These are phyloP conservation scores for Eutrema heterophyllum DNA, from an alignment of 345 rosid species.

Conservation along the genomic window DNA sequence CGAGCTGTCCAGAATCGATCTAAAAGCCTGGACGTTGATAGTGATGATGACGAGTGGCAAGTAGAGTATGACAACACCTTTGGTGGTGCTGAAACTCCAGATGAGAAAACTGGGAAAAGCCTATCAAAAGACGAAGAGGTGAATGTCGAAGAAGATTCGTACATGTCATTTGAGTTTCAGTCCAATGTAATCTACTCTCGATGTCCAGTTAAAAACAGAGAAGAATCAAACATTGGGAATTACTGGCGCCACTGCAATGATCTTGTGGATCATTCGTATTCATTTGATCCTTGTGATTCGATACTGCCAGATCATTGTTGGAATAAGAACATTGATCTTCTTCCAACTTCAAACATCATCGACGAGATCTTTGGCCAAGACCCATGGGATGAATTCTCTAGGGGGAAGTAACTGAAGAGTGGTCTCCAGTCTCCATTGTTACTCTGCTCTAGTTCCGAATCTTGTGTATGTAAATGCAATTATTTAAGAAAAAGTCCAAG, in stretches of 20 bases:
- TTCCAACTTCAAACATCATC: constrained; percentile 66
- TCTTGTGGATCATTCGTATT: constrained; percentile 36
- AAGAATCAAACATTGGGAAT: constrained; percentile 18
- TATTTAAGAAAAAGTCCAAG: constrained; percentile 6
- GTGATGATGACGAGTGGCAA: constrained; percentile 87
- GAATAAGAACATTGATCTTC: constrained; percentile 46
- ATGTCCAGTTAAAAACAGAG: constrained; percentile 19
- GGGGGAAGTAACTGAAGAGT: constrained; percentile 21
- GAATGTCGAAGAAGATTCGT: constrained; percentile 37
- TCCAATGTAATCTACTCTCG: constrained; percentile 24
- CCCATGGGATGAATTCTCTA: constrained; percentile 25
- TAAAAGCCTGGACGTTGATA: constrained; percentile 49
- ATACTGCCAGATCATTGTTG: constrained; percentile 34
- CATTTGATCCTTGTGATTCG: constrained; percentile 42
- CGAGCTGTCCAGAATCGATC: constrained; percentile 70
- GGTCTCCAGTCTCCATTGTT: background rate
- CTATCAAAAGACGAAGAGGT: constrained; percentile 20
- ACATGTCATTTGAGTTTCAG: constrained; percentile 48
- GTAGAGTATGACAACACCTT: constrained; percentile 27
- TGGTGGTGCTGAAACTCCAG: constrained; percentile 32
- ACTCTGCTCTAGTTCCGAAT: constrained; percentile 6
- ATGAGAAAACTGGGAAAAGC: constrained; percentile 33
- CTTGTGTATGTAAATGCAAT: constrained; percentile 22
- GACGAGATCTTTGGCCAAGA: constrained; percentile 64
- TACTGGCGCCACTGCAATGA: constrained; percentile 30